Evolutionary conservation across 192 early-diverging fungal genomes (phyloP).

Genomic region (Backusella mclennaniae): DNA sequence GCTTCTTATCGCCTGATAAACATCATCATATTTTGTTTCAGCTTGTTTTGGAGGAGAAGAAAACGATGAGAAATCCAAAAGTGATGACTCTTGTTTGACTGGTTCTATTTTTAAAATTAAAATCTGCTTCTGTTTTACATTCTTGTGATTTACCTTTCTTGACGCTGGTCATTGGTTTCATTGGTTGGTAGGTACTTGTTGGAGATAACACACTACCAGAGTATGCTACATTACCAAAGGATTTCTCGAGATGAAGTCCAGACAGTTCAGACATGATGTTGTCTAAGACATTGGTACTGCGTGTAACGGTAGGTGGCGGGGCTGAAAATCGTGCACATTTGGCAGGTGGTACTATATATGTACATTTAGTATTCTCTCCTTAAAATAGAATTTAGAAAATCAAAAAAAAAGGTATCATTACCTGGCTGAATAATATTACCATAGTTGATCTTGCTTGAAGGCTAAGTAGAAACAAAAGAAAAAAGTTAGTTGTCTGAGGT

Average conservation of each 20-base stretch:
- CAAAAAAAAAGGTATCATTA: background rate
- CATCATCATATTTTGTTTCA: background rate
- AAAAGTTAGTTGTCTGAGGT: background rate
- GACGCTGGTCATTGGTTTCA: background rate
- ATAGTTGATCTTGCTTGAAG: slow-evolving; percentile 1
- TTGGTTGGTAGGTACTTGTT: background rate
- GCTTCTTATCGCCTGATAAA: background rate
- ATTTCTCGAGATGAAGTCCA: background rate
- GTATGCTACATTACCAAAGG: background rate
- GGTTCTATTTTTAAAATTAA: background rate
- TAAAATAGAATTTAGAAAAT: background rate
- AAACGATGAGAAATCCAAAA: background rate
- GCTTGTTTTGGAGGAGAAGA: background rate
- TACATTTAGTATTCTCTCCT: background rate
- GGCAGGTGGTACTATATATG: background rate
- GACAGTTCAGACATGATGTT: background rate
- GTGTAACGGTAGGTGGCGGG: background rate
- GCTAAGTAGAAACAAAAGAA: background rate
- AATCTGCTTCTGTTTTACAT: background rate
- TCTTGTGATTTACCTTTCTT: background rate
- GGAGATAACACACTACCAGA: background rate
- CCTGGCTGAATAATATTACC: slow-evolving; percentile 7
- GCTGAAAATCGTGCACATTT: slow-evolving; percentile 4
- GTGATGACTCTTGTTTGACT: background rate
- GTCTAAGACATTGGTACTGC: background rate